Conservation (phyloP, 1,139 yeast species). For the Eremothecium gossypii region DNA sequence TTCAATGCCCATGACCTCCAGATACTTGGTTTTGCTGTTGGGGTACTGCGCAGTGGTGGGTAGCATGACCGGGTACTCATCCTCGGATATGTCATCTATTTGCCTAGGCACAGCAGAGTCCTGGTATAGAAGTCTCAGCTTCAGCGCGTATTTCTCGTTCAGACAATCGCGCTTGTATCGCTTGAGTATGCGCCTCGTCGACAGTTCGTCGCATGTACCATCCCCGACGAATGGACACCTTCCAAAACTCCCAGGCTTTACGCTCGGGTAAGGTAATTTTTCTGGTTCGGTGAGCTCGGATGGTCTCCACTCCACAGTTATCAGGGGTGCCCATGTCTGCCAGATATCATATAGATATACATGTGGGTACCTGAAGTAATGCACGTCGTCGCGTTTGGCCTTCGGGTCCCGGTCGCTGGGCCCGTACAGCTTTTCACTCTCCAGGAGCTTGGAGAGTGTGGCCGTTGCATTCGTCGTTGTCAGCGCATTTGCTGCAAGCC, state of each 20-base stretch:
- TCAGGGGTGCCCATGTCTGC: slow-evolving; percentile 73
- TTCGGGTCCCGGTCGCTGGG: slow-evolving; percentile 84
- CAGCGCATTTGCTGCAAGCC: no score
- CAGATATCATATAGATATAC: slow-evolving; percentile 73
- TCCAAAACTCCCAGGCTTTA: slow-evolving; percentile 47
- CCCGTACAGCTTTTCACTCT: slow-evolving; percentile 78
- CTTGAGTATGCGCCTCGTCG: slow-evolving; percentile 24
- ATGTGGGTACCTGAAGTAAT: slow-evolving; percentile 70
- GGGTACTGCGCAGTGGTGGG: slow-evolving; percentile 6
- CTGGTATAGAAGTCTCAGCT: slow-evolving; percentile 26
- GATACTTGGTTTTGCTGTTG: slow-evolving; percentile 8
- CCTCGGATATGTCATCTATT: neutral
- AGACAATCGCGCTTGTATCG: slow-evolving; percentile 26
- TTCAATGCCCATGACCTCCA: slow-evolving; percentile 2
- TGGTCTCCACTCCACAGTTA: slow-evolving; percentile 67
- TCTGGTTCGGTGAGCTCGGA: slow-evolving; percentile 25
- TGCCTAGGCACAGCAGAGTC: slow-evolving; percentile 18
- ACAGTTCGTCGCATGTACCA: slow-evolving; percentile 24
- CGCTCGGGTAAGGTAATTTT: slow-evolving; percentile 36
- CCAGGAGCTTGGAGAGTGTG: slow-evolving; percentile 54
- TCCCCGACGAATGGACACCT: slow-evolving; percentile 64
- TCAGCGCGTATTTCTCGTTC: slow-evolving; percentile 26
- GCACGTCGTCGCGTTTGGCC: slow-evolving; percentile 75
- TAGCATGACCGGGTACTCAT: slow-evolving; percentile 7
- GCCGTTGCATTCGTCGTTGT: slow-evolving; percentile 8